Evolutionary conservation across 2,329 filamentous ascomycete species (phyloP).

Genomic region (Fusarium verticillioides): DNA sequence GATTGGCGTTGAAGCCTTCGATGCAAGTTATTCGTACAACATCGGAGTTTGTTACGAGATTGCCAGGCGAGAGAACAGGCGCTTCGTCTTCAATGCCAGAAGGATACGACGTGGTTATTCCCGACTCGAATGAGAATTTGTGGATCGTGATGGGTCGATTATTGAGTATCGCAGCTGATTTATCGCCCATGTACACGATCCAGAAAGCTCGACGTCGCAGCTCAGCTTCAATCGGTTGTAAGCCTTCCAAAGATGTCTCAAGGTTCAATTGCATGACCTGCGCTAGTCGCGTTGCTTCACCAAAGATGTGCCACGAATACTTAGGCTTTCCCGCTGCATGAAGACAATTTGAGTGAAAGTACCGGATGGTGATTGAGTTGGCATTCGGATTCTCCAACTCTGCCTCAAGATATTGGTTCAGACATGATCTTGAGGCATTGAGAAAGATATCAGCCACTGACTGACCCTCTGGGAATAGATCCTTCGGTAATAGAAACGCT

Average conservation of each 20-base stretch:
- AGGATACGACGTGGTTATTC: constrained; percentile 52
- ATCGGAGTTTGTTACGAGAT: constrained; percentile 20
- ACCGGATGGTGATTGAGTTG: constrained; percentile 56
- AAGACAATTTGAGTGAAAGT: constrained; percentile 59
- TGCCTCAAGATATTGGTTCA: constrained; percentile 53
- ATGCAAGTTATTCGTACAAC: constrained; percentile 46
- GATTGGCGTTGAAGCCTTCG: constrained; percentile 55
- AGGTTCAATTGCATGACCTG: constrained; percentile 58
- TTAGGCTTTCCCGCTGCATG: constrained; percentile 56
- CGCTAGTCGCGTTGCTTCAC: constrained; percentile 55
- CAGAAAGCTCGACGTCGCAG: constrained; percentile 52
- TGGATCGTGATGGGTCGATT: constrained; percentile 57
- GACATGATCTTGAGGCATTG: constrained; percentile 52
- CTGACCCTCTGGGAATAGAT: constrained; percentile 54
- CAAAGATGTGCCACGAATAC: constrained; percentile 59
- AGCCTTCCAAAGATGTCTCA: constrained; percentile 50
- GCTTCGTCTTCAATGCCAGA: constrained; percentile 47
- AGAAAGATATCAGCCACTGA: constrained; percentile 52
- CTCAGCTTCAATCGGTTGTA: constrained; percentile 53
- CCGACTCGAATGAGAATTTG: constrained; percentile 54
- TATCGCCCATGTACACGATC: constrained; percentile 55
- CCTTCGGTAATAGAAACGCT: constrained; percentile 53
- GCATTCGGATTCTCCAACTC: constrained; percentile 56
- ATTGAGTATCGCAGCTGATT: constrained; percentile 54
- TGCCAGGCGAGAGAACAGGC: constrained; percentile 21